A percentile compares a stretch with the other conserved stretches of the same genome.
phyloP scores from a whole-genome alignment of 164 flowering plant species.

The Vitis riparia region DNA sequence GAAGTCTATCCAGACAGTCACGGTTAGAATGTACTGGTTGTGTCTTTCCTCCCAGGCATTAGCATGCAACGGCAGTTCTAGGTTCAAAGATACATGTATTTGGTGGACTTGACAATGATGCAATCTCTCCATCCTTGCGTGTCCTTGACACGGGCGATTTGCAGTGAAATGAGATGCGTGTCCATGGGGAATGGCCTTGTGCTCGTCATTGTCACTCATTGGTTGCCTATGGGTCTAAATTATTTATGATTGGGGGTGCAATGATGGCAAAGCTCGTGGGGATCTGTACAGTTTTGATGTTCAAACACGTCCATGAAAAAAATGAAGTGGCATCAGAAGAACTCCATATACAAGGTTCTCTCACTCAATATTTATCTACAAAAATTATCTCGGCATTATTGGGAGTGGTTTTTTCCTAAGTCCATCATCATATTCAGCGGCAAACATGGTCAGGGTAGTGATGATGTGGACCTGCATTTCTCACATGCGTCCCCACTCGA shows the following conservation, averaged over 20 bases:
- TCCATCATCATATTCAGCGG: too few species aligned
- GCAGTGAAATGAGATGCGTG: constrained; percentile 58
- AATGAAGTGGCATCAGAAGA: constrained; percentile 46
- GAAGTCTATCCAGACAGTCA: background rate
- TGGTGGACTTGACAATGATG: constrained; percentile 75
- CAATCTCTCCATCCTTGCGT: constrained; percentile 55
- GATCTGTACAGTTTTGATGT: constrained; percentile 74
- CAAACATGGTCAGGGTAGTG: too few species aligned
- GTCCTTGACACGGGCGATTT: constrained; percentile 57
- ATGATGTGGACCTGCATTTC: too few species aligned
- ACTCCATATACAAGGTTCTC: constrained; percentile 81
- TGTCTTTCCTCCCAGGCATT: constrained; percentile 84
- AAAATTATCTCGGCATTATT: constrained; percentile 50
- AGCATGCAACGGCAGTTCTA: constrained; percentile 86
- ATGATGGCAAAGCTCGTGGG: constrained; percentile 71
- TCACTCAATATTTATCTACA: constrained; percentile 82
- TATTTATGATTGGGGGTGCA: constrained; percentile 86
- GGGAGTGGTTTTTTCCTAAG: too few species aligned
- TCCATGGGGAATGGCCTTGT: constrained; percentile 63
- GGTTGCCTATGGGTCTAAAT: constrained; percentile 53
- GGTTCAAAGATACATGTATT: constrained; percentile 73
- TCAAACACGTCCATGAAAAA: constrained; percentile 55
- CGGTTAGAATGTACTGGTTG: constrained; percentile 50
- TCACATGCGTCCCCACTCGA: too few species aligned
- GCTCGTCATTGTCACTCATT: constrained; percentile 95